Evolutionary conservation across 176 grass and related monocot species (phyloP).

Genomic region (Paspalum notatum): DNA sequence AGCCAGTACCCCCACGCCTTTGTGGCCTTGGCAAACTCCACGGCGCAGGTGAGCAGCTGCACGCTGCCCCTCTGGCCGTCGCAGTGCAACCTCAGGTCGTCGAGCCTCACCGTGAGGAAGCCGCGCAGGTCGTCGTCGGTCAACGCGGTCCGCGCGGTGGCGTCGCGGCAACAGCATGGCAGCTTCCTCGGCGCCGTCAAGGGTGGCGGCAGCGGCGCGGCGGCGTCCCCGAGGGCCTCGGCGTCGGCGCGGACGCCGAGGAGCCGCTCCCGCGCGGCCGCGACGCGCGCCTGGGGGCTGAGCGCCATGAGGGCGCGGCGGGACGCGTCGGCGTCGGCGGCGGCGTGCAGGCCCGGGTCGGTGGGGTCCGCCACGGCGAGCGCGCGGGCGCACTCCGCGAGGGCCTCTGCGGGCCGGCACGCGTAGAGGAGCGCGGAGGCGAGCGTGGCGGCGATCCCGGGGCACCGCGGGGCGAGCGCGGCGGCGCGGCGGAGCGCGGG

Average conservation of each 20-base stretch:
- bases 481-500: neutral
- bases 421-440: conserved; percentile 29
- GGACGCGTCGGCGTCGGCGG: neutral
- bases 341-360: conserved; percentile 25
- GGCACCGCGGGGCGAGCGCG: conserved; percentile 11
- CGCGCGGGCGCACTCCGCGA: conserved; percentile 13
- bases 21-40: conserved; percentile 19
- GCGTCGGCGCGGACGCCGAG: conserved; percentile 28
- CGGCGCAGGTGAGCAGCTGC: neutral
- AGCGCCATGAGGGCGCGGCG: neutral
- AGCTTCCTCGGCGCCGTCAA: neutral
- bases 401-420: neutral
- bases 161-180: neutral
- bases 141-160: neutral
- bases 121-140: neutral
- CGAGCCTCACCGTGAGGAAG: conserved; percentile 10
- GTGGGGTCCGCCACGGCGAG: conserved; percentile 11
- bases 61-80: neutral
- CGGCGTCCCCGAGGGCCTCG: neutral
- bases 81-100: conserved; percentile 1
- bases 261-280: conserved; percentile 12
- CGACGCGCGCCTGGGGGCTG: neutral
- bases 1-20: conserved; percentile 23
- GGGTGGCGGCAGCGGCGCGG: neutral
- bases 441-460: conserved; percentile 7